These are phyloP conservation scores for Claviceps spartinae DNA, from an alignment of 2,329 filamentous ascomycete genomes.

Conservation along the genomic window DNA sequence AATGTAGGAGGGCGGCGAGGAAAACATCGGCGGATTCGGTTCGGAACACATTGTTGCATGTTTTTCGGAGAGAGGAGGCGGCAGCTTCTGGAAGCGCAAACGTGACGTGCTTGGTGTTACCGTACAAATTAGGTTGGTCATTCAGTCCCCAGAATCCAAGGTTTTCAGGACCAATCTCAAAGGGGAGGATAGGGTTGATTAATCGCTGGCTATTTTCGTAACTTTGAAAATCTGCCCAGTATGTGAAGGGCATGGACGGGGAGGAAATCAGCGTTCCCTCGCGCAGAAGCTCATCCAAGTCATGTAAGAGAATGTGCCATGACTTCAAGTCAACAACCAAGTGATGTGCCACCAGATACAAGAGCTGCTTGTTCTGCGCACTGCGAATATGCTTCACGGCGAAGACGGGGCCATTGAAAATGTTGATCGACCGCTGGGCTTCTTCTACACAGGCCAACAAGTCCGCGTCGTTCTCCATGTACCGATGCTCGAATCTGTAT, in stretches of 20 bases:
- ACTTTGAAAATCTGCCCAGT: slow-evolving; percentile 35
- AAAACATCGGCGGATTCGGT: slow-evolving; percentile 41
- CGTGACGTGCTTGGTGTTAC: slow-evolving; percentile 25
- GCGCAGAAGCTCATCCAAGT: slow-evolving; percentile 35
- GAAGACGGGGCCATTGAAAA: slow-evolving; percentile 37
- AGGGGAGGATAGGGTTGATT: slow-evolving; percentile 22
- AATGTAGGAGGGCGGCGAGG: slow-evolving; percentile 38
- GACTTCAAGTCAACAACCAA: slow-evolving; percentile 37
- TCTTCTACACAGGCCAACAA: slow-evolving; percentile 25
- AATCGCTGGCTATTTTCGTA: slow-evolving; percentile 20
- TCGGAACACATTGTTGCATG: slow-evolving; percentile 31
- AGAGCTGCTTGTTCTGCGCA: slow-evolving; percentile 29
- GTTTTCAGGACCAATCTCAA: slow-evolving; percentile 25
- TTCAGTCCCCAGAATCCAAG: slow-evolving; percentile 34
- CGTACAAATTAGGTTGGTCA: slow-evolving; percentile 30
- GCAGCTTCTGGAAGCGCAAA: slow-evolving; percentile 31
- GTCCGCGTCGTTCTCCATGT: slow-evolving; percentile 26
- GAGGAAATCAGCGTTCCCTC: slow-evolving; percentile 30
- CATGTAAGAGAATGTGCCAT: slow-evolving; percentile 35
- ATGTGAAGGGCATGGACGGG: slow-evolving; percentile 32
- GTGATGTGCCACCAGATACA: slow-evolving; percentile 38
- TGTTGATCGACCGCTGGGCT: slow-evolving; percentile 31
- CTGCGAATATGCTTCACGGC: slow-evolving; percentile 34
- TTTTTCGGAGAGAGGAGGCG: slow-evolving; percentile 27
- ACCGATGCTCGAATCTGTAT: slow-evolving; percentile 30